Percentiles rank a stretch among this genome's conserved stretches.
Evolutionary conservation across 345 rosid genomes (phyloP).

Genomic region (Tarenaya hassleriana): DNA sequence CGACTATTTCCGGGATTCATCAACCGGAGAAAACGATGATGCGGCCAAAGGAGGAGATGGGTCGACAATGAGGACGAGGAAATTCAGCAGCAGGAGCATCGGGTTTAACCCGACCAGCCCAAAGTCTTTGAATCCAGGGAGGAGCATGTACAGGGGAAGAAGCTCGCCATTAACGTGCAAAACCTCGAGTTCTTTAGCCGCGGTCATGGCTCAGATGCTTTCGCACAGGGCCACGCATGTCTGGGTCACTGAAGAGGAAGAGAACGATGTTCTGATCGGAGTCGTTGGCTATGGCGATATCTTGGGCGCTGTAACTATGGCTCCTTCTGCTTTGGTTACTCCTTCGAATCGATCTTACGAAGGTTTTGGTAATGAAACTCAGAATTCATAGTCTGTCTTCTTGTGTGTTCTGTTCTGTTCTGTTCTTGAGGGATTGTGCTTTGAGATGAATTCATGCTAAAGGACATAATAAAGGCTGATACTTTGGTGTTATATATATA

Average conservation of each 20-base stretch:
- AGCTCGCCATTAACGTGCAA: constrained; percentile 88
- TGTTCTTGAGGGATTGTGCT: too few relatives aligned
- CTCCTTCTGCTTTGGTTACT: constrained; percentile 36
- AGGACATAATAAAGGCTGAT: too few relatives aligned
- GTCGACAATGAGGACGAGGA: constrained; percentile 47
- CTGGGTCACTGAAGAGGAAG: constrained; percentile 84
- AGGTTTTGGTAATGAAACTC: constrained; percentile 39
- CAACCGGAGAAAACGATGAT: constrained; percentile 30
- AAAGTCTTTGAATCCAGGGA: constrained; percentile 40
- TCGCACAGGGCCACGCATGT: constrained; percentile 92
- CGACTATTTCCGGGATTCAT: constrained; percentile 44
- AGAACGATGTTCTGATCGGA: constrained; percentile 74
- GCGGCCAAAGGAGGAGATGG: constrained; percentile 18
- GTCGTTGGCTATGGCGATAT: constrained; percentile 84
- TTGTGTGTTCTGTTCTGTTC: too few relatives aligned
- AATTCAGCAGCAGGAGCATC: constrained; percentile 85
- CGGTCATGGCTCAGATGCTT: constrained; percentile 98
- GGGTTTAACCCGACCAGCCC: constrained; percentile 70
- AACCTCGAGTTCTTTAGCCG: constrained; percentile 75
- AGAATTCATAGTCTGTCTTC: constrained; percentile 28
- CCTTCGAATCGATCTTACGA: constrained; percentile 36
- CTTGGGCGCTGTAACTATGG: constrained; percentile 71
- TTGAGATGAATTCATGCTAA: too few relatives aligned
- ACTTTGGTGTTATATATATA: too few relatives aligned
- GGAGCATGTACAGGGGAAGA: constrained; percentile 94